Base-by-base conservation (phyloP, 768 basidiomycete species). In the Hebeloma cylindrosporum region DNA sequence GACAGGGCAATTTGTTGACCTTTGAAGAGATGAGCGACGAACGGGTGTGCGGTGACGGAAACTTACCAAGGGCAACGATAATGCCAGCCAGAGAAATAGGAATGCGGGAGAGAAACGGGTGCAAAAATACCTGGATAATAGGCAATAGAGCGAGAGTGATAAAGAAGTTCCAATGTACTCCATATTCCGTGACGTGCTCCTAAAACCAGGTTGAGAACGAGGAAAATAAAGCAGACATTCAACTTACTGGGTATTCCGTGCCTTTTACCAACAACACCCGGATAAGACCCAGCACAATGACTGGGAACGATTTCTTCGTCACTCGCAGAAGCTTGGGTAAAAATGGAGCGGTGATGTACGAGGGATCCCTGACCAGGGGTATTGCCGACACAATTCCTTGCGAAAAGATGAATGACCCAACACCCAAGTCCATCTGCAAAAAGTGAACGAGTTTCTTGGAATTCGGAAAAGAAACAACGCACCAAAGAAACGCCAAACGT, bases 141-240 rank as follows among this genome's bases (percentile, higher is more conserved):
- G 93, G 93, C 4, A 97, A 61, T 0, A 90, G 53, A 0, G 86
- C 92, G 16, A 98, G 73, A 0, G 96, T 97, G 54, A 98, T 77
- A 75, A 99, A 99, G 67, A 98, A 97, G 62, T 98, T 98, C 96
- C 96, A 99, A 57, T 98, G 95, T 0, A 82, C 80, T 0, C 96
- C 96, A 52, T 98, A 98, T 67, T 99, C 96, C 0, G 93, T 85
- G 43, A 88, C 84, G 48, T 98, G 96, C 70, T 98, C 96, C 94
- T 72, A 23, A 17, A 28, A 26, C 26, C 47, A 22, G 18, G 16
- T 41, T 7, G 2, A 13, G 17, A 38, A 22, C 10, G 17, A 14
- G 9, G 34, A 13, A 7, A 4, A 31, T 32, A 32, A 28, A 11
- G 5, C 27, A 13, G 21, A 13, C 7, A 17, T 14, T 2, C 27